Base-by-base conservation (phyloP, 2,329 filamentous ascomycete genomes). In the Leptosphaerulina australis region DNA sequence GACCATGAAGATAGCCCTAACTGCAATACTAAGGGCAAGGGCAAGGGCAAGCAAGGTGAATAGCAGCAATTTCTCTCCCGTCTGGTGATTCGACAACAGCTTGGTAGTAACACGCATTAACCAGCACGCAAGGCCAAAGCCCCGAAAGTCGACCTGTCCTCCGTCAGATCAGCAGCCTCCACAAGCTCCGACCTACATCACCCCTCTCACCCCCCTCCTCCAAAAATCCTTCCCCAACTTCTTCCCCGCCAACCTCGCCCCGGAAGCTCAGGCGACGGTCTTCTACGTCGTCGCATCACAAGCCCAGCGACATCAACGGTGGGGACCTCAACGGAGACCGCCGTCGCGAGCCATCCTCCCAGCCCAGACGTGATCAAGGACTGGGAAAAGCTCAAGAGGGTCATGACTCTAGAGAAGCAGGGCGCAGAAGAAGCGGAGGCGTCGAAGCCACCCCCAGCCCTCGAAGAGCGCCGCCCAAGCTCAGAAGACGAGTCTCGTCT, bases 1-100 rank as follows among this genome's bases (percentile, higher is more conserved):
- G 78, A 81, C 56, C 79, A 82, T 55, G 64, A 72, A 9, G 73
- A 75, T 48, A 76, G 76, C 4, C 71, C 69, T 8, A 69, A 71
- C 44, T 76, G 74, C 56, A 64, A 69, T 48, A 55, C 62, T 50
- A 72, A 68, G 34, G 70, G 61, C 12, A 73, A 73, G 47, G 61
- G 50, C 50, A 69, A 57, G 43, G 53, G 25, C 44, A 72, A 68
- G 62, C 63, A 70, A 71, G 70, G 71, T 74, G 68, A 71, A 63
- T 72, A 62, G 47, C 46, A 52, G 52, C 57, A 48, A 40, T 29
- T 35, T 41, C 24, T 17, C 4, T 39, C 22, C 31, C 44, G 10
- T 24, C 34, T 24, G 33, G 64, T 53, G 53, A 59, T 47, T 41
- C 53, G 51, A 30, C 38, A 51, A 52, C 43, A 25, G 56, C 59